Conservation (phyloP, 2,329 filamentous ascomycete genomes). For the Stromatinia cepivora region DNA sequence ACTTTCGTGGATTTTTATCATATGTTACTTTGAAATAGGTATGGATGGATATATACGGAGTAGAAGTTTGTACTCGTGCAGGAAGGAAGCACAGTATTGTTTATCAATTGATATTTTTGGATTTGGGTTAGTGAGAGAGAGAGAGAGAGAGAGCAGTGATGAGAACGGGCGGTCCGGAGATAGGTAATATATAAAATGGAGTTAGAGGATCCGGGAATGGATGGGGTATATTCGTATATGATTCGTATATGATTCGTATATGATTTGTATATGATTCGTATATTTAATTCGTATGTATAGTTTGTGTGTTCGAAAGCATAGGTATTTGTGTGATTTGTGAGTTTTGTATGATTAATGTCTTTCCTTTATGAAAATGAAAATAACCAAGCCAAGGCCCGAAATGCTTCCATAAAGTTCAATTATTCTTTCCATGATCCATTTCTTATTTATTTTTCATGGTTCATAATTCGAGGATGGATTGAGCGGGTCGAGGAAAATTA, state of each 20-base stretch:
- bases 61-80: not conserved
- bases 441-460: not conserved
- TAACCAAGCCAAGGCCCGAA: not conserved
- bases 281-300: too few relatives aligned
- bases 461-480: not conserved
- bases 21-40: too few relatives aligned
- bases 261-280: too few relatives aligned
- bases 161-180: not conserved
- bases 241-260: not conserved
- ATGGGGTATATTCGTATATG: not conserved
- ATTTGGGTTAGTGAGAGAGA: not conserved
- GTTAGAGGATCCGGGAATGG: not conserved
- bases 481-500: slow-evolving; percentile 13
- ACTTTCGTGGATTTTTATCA: not conserved
- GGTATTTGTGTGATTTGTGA: not conserved
- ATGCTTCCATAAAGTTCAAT: not conserved
- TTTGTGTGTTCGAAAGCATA: not conserved
- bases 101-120: not conserved
- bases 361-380: not conserved
- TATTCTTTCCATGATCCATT: not conserved
- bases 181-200: not conserved
- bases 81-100: not conserved
- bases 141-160: not conserved
- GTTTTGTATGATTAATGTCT: too few relatives aligned
- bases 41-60: not conserved